Conservation (phyloP, 257 asterid species). For the Prunella vulgaris region DNA sequence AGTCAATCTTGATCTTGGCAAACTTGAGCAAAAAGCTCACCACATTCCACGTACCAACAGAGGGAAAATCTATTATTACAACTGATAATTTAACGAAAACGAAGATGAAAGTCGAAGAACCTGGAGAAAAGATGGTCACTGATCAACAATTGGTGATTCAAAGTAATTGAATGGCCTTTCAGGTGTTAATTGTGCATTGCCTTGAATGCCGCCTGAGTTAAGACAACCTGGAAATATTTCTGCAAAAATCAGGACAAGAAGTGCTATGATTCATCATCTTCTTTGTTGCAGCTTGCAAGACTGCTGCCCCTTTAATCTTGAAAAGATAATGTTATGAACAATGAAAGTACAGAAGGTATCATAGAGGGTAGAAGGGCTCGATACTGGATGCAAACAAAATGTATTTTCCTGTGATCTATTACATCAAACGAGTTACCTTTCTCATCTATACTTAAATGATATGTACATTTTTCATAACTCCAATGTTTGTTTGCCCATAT, state of each 20-base stretch:
- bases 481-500: background rate
- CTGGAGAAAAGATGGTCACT: background rate
- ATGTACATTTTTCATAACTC: constrained; percentile 19
- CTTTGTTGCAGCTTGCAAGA: no score
- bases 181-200: background rate
- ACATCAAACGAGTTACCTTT: constrained; percentile 1
- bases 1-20: background rate
- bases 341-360: background rate
- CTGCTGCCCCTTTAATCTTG: background rate
- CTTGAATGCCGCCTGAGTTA: background rate
- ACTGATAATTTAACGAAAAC: background rate
- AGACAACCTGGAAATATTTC: background rate
- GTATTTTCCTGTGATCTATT: background rate
- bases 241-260: background rate
- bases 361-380: background rate
- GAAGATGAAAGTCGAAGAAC: background rate
- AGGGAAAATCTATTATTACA: background rate
- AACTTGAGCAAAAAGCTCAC: background rate
- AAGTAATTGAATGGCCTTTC: background rate
- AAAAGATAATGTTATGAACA: background rate
- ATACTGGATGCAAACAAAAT: background rate
- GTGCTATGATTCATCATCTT: no score
- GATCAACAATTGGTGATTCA: background rate
- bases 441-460: constrained; percentile 14
- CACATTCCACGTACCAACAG: background rate